phyloP scores from a whole-genome alignment of 2,329 filamentous ascomycete genomes.

The Aureobasidium sp. region DNA sequence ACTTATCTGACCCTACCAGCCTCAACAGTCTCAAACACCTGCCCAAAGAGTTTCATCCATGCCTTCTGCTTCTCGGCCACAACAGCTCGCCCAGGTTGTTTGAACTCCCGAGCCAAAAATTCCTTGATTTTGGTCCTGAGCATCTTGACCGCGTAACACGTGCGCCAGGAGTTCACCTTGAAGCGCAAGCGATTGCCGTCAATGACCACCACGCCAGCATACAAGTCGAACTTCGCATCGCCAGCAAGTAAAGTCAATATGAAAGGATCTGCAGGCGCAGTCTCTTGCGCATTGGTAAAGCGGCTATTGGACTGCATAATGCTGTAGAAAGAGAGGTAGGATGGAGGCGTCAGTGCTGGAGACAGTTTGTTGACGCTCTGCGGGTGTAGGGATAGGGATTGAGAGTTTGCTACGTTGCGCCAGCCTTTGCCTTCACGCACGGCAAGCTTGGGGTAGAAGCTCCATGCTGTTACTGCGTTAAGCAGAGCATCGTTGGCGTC shows the following conservation, averaged over 20 bases:
- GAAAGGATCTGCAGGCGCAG: constrained; percentile 58
- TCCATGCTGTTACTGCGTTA: constrained; percentile 80
- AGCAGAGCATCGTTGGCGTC: constrained; percentile 74
- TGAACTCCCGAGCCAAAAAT: constrained; percentile 65
- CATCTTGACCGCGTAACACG: constrained; percentile 79
- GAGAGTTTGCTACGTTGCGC: constrained; percentile 89
- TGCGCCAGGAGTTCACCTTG: constrained; percentile 79
- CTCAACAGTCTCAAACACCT: constrained; percentile 22
- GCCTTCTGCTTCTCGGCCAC: constrained; percentile 34
- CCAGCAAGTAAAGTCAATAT: constrained; percentile 79
- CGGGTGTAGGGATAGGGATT: constrained; percentile 78
- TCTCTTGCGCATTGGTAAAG: constrained; percentile 86
- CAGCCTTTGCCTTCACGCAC: constrained; percentile 78
- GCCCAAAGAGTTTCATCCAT: constrained; percentile 35
- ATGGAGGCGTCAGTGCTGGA: constrained; percentile 43
- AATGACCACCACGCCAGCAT: constrained; percentile 76
- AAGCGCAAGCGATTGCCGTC: constrained; percentile 85
- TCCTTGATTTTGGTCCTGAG: constrained; percentile 68
- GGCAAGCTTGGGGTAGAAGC: constrained; percentile 91
- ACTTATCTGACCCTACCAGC: not conserved
- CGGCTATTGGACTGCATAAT: constrained; percentile 87
- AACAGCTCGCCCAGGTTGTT: constrained; percentile 36
- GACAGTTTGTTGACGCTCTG: constrained; percentile 73
- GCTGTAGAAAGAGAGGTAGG: constrained; percentile 91
- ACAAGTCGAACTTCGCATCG: constrained; percentile 85